Conservation (phyloP, 805 yeast genomes). For the Saturnispora galanensis region DNA sequence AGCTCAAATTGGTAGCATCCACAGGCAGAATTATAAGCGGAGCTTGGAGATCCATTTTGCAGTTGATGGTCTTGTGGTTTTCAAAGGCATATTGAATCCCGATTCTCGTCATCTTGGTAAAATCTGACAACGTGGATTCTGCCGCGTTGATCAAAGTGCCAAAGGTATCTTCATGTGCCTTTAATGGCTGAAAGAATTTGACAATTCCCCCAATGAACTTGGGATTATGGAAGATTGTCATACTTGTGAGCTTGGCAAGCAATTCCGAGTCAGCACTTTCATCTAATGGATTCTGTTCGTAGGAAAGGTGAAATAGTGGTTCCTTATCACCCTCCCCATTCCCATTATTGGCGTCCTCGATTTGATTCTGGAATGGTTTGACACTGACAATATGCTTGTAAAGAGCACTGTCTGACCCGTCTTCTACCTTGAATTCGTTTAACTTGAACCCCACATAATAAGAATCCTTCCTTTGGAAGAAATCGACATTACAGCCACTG, state of each 20-base stretch:
- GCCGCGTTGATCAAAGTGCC: conserved; percentile 92
- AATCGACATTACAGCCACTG: conserved; percentile 69
- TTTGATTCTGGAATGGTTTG: conserved; percentile 41
- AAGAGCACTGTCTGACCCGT: conserved; percentile 69
- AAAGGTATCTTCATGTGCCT: conserved; percentile 74
- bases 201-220: conserved; percentile 66
- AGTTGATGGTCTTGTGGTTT: conserved; percentile 84
- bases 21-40: conserved; percentile 84
- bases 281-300: conserved; percentile 82
- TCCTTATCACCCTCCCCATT: conserved; percentile 11
- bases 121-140: conserved; percentile 85
- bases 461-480: conserved; percentile 73
- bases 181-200: conserved; percentile 78
- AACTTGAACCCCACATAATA: conserved; percentile 61
- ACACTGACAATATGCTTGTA: conserved; percentile 85
- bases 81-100: conserved; percentile 91
- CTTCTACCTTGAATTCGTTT: conserved; percentile 77
- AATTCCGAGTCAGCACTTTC: conserved; percentile 73
- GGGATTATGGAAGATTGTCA: conserved; percentile 87
- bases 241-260: conserved; percentile 65
- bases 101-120: conserved; percentile 79
- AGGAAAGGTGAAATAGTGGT: conserved; percentile 73
- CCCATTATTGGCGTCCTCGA: conserved; percentile 21
- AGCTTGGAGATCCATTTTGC: conserved; percentile 84
- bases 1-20: conserved; percentile 64